Conservation (phyloP, 768 basidiomycete genomes). For the Stropharia rugosoannulata region DNA sequence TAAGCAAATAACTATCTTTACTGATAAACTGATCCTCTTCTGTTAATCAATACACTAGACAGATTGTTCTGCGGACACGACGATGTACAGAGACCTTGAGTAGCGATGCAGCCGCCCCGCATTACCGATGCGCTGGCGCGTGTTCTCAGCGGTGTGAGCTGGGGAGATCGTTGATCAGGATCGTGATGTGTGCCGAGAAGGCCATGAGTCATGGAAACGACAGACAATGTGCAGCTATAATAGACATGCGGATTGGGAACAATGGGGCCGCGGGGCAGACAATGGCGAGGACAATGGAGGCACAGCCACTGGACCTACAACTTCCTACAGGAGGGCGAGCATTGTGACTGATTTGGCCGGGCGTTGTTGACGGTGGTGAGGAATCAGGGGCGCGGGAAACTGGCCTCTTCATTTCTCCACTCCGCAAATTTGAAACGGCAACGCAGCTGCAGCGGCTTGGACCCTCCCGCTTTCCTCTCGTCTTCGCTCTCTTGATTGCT, state of each 20-base stretch:
- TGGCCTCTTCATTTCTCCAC: conserved; percentile 23
- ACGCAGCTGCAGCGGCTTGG: conserved; percentile 13
- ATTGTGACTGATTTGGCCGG: conserved; percentile 2
- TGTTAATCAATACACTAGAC: too few species aligned
- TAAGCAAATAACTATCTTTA: conserved; percentile 13
- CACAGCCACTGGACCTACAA: conserved; percentile 2
- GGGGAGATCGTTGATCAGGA: too few species aligned
- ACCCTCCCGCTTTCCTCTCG: conserved; percentile 28
- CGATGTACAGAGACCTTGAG: too few species aligned
- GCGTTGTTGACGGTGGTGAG: conserved; percentile 1
- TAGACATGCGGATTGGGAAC: too few species aligned
- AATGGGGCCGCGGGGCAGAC: background rate
- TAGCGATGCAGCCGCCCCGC: too few species aligned
- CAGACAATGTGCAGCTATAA: too few species aligned
- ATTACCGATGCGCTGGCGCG: too few species aligned
- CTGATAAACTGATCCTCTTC: background rate
- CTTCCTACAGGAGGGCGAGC: background rate
- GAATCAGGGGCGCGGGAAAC: conserved; percentile 36
- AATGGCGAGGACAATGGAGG: background rate
- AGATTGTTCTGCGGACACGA: too few species aligned
- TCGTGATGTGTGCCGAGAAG: too few species aligned
- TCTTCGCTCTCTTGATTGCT: conserved; percentile 32
- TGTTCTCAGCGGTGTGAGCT: too few species aligned
- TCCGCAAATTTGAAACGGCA: conserved; percentile 37
- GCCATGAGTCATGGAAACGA: too few species aligned